Conservation (phyloP, 1,284 basidiomycete genomes). For the Lentinula novae-zelandiae region DNA sequence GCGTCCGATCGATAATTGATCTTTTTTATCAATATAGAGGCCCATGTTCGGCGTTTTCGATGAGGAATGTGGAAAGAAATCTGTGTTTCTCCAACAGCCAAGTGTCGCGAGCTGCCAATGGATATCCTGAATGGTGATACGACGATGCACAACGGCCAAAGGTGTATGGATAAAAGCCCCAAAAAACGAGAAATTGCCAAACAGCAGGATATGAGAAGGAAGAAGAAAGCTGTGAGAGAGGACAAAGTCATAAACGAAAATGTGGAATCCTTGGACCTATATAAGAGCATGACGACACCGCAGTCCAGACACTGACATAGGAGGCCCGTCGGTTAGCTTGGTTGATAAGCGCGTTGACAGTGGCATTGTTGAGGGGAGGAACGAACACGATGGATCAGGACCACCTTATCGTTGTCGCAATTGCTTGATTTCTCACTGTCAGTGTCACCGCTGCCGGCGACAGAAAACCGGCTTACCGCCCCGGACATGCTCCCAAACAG, state of each 20-base stretch:
- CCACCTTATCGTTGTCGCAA: no score
- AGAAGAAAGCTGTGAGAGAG: not conserved
- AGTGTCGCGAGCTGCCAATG: not conserved
- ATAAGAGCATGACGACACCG: not conserved
- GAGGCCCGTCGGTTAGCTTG: not conserved
- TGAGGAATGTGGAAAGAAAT: constrained; percentile 38
- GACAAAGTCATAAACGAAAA: not conserved
- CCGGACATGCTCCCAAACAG: no score
- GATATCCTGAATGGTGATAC: not conserved
- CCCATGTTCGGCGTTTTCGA: constrained; percentile 28
- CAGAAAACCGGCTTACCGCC: no score
- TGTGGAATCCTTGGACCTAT: not conserved
- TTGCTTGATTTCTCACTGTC: no score
- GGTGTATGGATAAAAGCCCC: not conserved
- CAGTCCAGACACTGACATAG: not conserved
- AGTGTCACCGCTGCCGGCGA: no score
- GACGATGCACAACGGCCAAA: not conserved
- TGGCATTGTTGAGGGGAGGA: no score
- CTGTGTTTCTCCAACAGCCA: not conserved
- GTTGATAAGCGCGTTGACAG: not conserved
- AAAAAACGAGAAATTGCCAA: not conserved
- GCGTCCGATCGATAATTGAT: constrained; percentile 28
- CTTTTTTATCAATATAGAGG: constrained; percentile 25
- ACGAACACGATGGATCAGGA: no score
- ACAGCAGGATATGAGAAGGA: not conserved